Conservation (phyloP, 75 land plant genomes). For the Pinus tabuliformis region DNA sequence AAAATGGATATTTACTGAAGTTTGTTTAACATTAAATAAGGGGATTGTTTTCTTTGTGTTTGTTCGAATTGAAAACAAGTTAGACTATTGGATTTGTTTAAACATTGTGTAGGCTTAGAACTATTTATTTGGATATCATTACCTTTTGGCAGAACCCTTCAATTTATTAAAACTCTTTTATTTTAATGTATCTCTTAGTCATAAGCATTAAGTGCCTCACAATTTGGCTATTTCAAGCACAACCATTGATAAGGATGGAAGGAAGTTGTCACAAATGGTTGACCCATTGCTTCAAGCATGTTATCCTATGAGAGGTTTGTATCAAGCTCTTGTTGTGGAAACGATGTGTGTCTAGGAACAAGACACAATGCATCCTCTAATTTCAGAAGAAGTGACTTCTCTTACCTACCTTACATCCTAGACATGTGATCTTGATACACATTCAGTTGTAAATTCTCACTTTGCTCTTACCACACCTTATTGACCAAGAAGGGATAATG, state of each 20-base stretch:
- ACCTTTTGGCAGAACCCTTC: neutral
- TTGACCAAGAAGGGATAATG: constrained; percentile 14
- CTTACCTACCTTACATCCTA: constrained; percentile 67
- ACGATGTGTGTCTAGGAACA: constrained; percentile 86
- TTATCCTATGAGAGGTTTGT: constrained; percentile 61
- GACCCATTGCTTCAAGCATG: constrained; percentile 68
- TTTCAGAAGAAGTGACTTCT: constrained; percentile 79
- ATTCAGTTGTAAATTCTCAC: constrained; percentile 26
- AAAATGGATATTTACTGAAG: neutral
- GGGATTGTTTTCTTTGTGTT: neutral
- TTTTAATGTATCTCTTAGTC: neutral
- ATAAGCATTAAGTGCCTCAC: neutral
- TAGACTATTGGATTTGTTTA: neutral
- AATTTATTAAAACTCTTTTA: neutral
- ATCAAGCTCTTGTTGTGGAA: constrained; percentile 77
- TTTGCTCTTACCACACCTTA: constrained; percentile 44
- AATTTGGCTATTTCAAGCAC: constrained; percentile 37
- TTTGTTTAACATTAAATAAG: neutral
- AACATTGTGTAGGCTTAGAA: neutral
- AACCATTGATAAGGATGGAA: constrained; percentile 74
- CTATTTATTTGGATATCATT: neutral
- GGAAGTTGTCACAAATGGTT: constrained; percentile 67
- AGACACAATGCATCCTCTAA: constrained; percentile 63
- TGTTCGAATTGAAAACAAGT: neutral
- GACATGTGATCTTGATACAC: constrained; percentile 45